Conservation (phyloP, 176 grass and related monocot species). For the Oryza meyeriana region DNA sequence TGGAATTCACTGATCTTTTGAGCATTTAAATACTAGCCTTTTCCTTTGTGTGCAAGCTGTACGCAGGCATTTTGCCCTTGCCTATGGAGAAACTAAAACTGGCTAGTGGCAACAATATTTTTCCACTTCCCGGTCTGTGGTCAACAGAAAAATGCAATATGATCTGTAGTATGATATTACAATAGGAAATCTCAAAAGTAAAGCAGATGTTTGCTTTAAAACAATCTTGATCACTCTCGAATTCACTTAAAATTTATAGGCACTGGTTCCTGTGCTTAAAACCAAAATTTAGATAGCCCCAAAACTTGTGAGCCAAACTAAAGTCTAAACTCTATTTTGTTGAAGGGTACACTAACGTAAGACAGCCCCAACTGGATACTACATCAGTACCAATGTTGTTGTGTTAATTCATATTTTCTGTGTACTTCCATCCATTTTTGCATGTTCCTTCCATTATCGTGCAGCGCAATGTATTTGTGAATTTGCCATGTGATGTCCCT, state of each 20-base stretch:
- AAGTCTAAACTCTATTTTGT: not conserved
- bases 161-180: not conserved
- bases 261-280: not conserved
- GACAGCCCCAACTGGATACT: not conserved
- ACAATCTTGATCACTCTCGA: not conserved
- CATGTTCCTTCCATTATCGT: not conserved
- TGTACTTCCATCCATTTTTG: not conserved
- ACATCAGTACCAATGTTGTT: not conserved
- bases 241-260: not conserved
- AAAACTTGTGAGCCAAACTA: not conserved
- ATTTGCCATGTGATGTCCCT: too few species aligned
- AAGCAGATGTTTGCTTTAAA: not conserved
- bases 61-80: not conserved
- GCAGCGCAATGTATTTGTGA: too few species aligned
- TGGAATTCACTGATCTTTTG: not conserved
- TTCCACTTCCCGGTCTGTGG: not conserved
- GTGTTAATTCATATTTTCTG: not conserved
- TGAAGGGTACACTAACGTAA: not conserved
- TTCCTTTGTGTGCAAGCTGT: not conserved
- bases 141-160: not conserved
- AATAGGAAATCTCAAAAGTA: not conserved
- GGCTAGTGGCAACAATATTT: not conserved
- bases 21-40: not conserved
- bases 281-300: not conserved
- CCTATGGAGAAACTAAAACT: not conserved